These are phyloP conservation scores for Plantago elongata DNA, from an alignment of 257 asterid species.

Conservation along the genomic window DNA sequence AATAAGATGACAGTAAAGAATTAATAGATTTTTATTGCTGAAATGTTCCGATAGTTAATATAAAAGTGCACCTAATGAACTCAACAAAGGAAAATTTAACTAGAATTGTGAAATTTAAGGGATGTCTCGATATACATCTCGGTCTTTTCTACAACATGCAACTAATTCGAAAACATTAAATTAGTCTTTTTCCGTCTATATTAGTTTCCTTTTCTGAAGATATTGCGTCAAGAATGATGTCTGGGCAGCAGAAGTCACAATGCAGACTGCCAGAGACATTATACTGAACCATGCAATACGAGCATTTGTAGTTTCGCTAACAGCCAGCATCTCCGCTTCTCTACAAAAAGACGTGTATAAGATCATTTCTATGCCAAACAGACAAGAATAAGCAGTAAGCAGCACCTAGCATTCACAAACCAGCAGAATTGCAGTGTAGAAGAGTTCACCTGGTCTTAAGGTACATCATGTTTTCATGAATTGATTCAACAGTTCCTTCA, in stretches of 20 bases:
- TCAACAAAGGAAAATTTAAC: too few relatives aligned
- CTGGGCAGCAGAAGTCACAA: constrained; percentile 49
- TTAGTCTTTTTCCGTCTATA: constrained; percentile 33
- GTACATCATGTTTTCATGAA: constrained; percentile 71
- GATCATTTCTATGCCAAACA: neutral
- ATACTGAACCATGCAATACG: constrained; percentile 81
- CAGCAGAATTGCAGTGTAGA: neutral
- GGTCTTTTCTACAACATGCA: constrained; percentile 10
- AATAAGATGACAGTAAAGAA: too few relatives aligned
- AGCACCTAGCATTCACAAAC: neutral
- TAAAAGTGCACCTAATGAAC: too few relatives aligned
- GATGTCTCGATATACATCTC: too few relatives aligned
- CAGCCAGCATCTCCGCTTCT: constrained; percentile 66
- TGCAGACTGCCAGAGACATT: constrained; percentile 67
- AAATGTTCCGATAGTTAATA: too few relatives aligned
- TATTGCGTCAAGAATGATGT: constrained; percentile 53
- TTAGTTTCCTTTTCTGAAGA: constrained; percentile 83
- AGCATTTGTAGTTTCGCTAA: constrained; percentile 60
- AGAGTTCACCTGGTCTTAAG: constrained; percentile 56
- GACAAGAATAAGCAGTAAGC: constrained; percentile 6
- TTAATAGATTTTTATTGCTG: too few relatives aligned
- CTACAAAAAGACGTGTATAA: constrained; percentile 32
- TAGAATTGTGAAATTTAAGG: too few relatives aligned
- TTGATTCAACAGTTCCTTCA: constrained; percentile 84
- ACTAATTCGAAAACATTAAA: constrained; percentile 12